A percentile compares a stretch with the other conserved stretches of the same genome.
These are phyloP conservation scores for Fistulifera pelliculosa DNA, from an alignment of 108 stramenopile genomes.

Conservation along the genomic window DNA sequence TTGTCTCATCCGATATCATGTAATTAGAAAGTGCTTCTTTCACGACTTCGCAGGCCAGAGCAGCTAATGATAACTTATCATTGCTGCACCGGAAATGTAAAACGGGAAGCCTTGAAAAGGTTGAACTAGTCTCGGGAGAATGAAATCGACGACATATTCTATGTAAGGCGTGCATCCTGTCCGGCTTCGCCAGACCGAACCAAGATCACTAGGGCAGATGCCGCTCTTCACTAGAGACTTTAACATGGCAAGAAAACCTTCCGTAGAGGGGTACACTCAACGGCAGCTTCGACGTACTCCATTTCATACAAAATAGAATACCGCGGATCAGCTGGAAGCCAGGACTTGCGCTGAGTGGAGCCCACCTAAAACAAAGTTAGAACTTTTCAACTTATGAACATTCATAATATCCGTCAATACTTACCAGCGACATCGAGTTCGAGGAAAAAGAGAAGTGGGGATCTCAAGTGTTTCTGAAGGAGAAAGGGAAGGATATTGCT, in stretches of 20 bases:
- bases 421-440: slow-evolving; percentile 27
- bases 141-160: slow-evolving; percentile 63
- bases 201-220: slow-evolving; percentile 61
- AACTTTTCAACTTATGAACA: background rate
- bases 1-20: slow-evolving; percentile 15
- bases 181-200: slow-evolving; percentile 53
- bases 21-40: slow-evolving; percentile 60
- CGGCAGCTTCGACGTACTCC: slow-evolving; percentile 64
- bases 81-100: slow-evolving; percentile 42
- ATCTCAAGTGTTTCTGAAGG: slow-evolving; percentile 1
- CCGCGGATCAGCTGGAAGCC: slow-evolving; percentile 31
- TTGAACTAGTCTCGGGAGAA: slow-evolving; percentile 58
- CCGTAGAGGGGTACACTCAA: slow-evolving; percentile 63
- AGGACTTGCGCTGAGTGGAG: slow-evolving; percentile 4
- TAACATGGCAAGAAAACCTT: slow-evolving; percentile 66
- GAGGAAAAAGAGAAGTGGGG: slow-evolving; percentile 28
- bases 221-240: slow-evolving; percentile 45
- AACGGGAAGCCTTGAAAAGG: slow-evolving; percentile 12
- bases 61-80: slow-evolving; percentile 52
- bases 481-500: slow-evolving; percentile 29
- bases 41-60: slow-evolving; percentile 56
- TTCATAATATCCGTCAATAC: background rate
- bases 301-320: slow-evolving; percentile 71
- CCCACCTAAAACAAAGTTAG: slow-evolving; percentile 5
- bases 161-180: slow-evolving; percentile 73